These are phyloP conservation scores for Dissophora globulifera DNA, from an alignment of 192 early-diverging fungal species.

Conservation along the genomic window DNA sequence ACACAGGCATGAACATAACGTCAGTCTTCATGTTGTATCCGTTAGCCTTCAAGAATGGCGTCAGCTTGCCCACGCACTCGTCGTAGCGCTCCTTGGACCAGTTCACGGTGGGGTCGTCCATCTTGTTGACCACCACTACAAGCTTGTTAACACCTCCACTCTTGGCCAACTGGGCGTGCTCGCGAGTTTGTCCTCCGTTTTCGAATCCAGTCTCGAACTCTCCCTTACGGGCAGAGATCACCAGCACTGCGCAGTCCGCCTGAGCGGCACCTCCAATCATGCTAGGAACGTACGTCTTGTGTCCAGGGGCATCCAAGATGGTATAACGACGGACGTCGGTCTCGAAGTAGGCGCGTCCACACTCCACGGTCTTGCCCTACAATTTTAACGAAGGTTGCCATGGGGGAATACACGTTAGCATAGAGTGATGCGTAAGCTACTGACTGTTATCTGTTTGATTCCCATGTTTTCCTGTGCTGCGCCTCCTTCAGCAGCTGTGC, in stretches of 20 bases:
- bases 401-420: no score
- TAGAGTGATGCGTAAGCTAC: no score
- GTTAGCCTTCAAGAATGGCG: conserved; percentile 90
- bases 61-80: conserved; percentile 85
- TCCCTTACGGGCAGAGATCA: conserved; percentile 97
- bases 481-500: no score
- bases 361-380: conserved; percentile 97
- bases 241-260: conserved; percentile 95
- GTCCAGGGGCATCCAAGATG: conserved; percentile 98
- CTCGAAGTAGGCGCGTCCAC: conserved; percentile 98
- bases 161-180: conserved; percentile 97
- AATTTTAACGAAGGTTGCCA: not conserved
- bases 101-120: conserved; percentile 97
- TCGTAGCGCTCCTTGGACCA: conserved; percentile 96
- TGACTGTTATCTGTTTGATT: not conserved
- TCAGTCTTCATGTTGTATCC: conserved; percentile 90
- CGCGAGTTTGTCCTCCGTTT: conserved; percentile 97
- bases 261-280: conserved; percentile 98
- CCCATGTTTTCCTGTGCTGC: not conserved
- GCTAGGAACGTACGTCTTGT: conserved; percentile 97
- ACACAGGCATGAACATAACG: conserved; percentile 90
- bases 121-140: conserved; percentile 98
- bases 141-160: conserved; percentile 95
- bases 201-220: conserved; percentile 99
- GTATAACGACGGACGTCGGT: conserved; percentile 95